phyloP scores from a whole-genome alignment of 768 basidiomycete genomes.

The Flagelloscypha sp. region DNA sequence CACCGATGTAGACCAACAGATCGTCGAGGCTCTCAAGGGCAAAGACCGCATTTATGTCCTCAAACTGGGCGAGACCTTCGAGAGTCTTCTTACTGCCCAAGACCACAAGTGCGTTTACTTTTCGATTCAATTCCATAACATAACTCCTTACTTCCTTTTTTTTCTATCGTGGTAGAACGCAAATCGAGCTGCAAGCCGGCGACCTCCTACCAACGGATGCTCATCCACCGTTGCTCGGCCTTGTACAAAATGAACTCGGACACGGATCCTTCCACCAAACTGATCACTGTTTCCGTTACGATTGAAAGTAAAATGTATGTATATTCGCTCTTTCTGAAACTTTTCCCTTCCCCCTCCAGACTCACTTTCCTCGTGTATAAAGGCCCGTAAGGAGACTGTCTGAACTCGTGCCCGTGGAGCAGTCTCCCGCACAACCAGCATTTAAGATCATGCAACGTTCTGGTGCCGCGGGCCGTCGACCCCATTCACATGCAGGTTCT shows the following conservation, averaged over 20 bases:
- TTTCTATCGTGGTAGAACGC: constrained; percentile 39
- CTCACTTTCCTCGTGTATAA: constrained; percentile 13
- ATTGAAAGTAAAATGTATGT: constrained; percentile 72
- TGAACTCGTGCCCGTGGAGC: constrained; percentile 74
- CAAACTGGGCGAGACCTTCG: constrained; percentile 84
- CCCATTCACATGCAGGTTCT: constrained; percentile 67
- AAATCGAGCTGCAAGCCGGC: constrained; percentile 60
- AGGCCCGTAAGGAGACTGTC: constrained; percentile 65
- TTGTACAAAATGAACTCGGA: constrained; percentile 75
- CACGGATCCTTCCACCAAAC: constrained; percentile 54
- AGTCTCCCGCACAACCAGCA: constrained; percentile 58
- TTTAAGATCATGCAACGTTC: constrained; percentile 84
- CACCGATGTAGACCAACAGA: constrained; percentile 65
- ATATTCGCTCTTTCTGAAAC: constrained; percentile 5
- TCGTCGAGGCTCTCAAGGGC: constrained; percentile 77
- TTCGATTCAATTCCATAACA: constrained; percentile 1
- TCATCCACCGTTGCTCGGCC: constrained; percentile 78
- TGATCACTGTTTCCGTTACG: constrained; percentile 47
- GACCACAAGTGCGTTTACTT: constrained; percentile 51
- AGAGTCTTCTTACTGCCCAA: constrained; percentile 67
- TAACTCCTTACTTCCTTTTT: constrained; percentile 19
- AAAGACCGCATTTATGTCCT: constrained; percentile 85
- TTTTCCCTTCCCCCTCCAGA: constrained; percentile 6
- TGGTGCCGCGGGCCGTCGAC: constrained; percentile 43
- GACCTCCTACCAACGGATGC: constrained; percentile 77